Evolutionary conservation across 331 rosid species (phyloP), one percentile per base, ranked within the genome.

Genomic region (Ulmus americana): DNA sequence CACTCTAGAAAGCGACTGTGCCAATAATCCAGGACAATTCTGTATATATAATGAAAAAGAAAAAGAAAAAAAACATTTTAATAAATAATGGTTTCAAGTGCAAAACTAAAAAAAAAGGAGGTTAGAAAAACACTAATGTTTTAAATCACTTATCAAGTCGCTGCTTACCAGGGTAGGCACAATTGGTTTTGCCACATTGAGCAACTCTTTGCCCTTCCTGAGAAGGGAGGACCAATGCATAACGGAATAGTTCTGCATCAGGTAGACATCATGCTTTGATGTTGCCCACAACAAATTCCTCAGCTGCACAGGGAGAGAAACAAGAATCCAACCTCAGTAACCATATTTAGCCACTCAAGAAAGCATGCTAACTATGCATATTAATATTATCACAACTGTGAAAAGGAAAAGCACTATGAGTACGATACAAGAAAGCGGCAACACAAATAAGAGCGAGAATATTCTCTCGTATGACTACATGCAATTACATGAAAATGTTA

Each of bases 181-280:
- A 10, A 94, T 82, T 5, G 89, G 99, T 67, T 74, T 85, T 6
- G 86, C 87, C 55, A 74, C 95, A 55, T 87, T 89, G 14, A 90
- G 79, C 52, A 90, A 84, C 82, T 87, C 99, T 67, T 80, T 84
- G 55, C 87, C 83, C 81, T 83, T 82, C 68, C 64, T 79, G 42
- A 76, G 86, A 61, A 87, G 45, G 2, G 99, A 68, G 52, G 88
- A 85, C 97, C 97, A 94, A 76, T 94, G 97, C 95, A 90, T 84
- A 59, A 87, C 81, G 11, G 99, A 87, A 65, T 82, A 90, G 82
- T 85, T 90, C 79, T 90, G 96, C 95, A 85, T 79, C 45, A 94
- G 88, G 81, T 90, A 94, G 16, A 85, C 91, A 76, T 94, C 99
- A 61, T 94, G 96, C 87, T 94, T 94, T 56, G 97, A 87, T 45